Evolutionary conservation across 1,139 yeast genomes (phyloP).

Genomic region (Protomyces gravidus): DNA sequence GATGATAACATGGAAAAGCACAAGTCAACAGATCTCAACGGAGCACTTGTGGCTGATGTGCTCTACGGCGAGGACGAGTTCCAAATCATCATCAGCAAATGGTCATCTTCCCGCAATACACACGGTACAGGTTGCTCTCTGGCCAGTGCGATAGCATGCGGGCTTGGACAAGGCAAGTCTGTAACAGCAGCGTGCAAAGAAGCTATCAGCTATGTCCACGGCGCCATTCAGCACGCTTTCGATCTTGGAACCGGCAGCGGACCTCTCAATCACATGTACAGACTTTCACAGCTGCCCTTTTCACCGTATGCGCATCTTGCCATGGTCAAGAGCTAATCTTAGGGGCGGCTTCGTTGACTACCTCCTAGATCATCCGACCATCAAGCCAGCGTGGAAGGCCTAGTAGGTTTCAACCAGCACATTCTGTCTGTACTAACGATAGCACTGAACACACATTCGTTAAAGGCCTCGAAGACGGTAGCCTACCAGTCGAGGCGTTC

Average conservation of each 20-base stretch:
- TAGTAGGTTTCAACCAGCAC: constrained; percentile 44
- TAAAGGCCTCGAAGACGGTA: constrained; percentile 50
- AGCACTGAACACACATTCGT: constrained; percentile 59
- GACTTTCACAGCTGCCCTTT: constrained; percentile 38
- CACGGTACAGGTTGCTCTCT: constrained; percentile 94
- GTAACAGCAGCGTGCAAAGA: constrained; percentile 52
- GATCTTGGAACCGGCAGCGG: constrained; percentile 38
- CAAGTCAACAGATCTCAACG: constrained; percentile 24
- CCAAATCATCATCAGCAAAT: constrained; percentile 51
- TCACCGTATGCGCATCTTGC: not conserved
- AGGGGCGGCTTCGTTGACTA: constrained; percentile 50
- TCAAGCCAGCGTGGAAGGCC: constrained; percentile 49
- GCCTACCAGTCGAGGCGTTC: constrained; percentile 52
- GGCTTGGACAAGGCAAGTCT: constrained; percentile 54
- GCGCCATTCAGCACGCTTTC: constrained; percentile 48
- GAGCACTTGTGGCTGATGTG: constrained; percentile 51
- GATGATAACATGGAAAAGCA: constrained; percentile 35
- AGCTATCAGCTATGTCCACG: constrained; percentile 63
- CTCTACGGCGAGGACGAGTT: constrained; percentile 51
- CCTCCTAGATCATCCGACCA: constrained; percentile 54
- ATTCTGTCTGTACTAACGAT: not conserved
- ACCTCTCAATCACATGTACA: constrained; percentile 35
- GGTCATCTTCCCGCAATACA: constrained; percentile 52
- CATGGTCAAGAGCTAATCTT: not conserved
- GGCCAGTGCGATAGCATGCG: constrained; percentile 74